Evolutionary conservation across 495 filamentous ascomycete species (phyloP), one percentile per base, ranked within the genome.

Genomic region (Podospora anserina): DNA sequence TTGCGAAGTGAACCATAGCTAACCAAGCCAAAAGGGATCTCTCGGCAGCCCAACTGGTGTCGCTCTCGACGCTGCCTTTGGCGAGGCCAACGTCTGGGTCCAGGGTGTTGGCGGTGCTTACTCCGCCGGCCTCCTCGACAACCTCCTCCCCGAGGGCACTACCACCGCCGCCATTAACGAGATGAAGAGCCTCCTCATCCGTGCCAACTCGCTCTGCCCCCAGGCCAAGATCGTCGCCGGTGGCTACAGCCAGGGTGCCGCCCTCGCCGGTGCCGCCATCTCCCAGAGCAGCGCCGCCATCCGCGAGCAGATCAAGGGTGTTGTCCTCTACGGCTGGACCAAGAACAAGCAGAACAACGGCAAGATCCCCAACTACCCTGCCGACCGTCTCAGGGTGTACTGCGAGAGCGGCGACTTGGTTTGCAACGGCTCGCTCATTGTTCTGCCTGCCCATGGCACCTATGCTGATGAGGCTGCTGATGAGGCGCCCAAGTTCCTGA

Each of bases 291-390:
- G 76, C 15, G 73, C 78, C 2, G 68, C 73, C 32, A 78, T 86
- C 53, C 76, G 80, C 67, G 74, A 80, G 61, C 79, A 81, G 72
- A 82, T 88, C 69, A 82, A 80, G 59, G 84, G 82, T 30, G 85
- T 85, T 13, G 81, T 86, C n/a, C 79, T 84, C 0, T 88, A 83
- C 58, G 86, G 87, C 4, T 84, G 87, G 70, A 88, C 86, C 55
- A 82, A 85, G 68, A 87, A 87, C 74, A 71, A 78, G 49, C 84
- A 86, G 69, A 71, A 87, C 65, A 69, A 74, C 27, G 81, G 82
- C 1, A 73, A 76, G 19, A 80, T 87, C 61, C 77, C 80, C 27
- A 80, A 81, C 65, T 85, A 85, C 68, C 79, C 81, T 32, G 63
- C 73, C 5, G 72, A 71, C 19, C 81, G 82, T 70, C 75, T 78